Base-by-base conservation (phyloP, 2,329 filamentous ascomycete genomes). In the Stachybotrys chlorohalonatus region DNA sequence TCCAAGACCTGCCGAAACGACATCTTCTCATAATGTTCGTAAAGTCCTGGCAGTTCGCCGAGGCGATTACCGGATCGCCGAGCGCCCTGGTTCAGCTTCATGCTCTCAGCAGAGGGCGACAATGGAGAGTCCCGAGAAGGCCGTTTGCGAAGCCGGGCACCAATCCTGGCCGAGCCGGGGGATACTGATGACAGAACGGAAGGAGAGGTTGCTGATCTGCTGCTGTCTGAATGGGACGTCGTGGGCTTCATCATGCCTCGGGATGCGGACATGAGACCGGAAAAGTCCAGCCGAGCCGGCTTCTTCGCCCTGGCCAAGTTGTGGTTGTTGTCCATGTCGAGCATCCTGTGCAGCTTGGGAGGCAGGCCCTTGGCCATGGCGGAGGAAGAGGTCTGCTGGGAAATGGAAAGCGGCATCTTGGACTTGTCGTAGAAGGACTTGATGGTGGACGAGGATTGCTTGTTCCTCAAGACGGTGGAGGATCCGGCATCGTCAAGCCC, bases 11-110 rank as follows among this genome's bases (percentile, higher is more conserved):
- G 66, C 13, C 74, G 74, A 55, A 80, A 76, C 0, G 78, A 76
- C 70, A 77, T 77, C 59, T 81, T 74, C 63, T 83, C 81, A 60
- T 84, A 83, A 60, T 83, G 79, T 54, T 80, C 71, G 60, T 83
- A 83, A 3, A 84, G 68, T 53, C 76, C 75, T 48, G 78, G 71
- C 24, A 82, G 64, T 3, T 74, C 75, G 15, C 69, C 66, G 2
- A 71, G 61, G 67, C 68, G 60, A 36, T 59, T 57, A 9, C 16
- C 39, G 3, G 48, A 55, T 52, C 60, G 59, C 31, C 56, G 62
- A 42, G 36, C 6, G 16, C 57, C 64, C 36, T 62, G 62, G 1
- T 67, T 66, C 52, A 57, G 63, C 4, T 66, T 66, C 13, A 55
- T 60, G 49, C 65, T 58, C 32, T 66, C 62, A 1, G 61, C 56